phyloP scores from a whole-genome alignment of 352 stramenopile genomes.

The Phytophthora fragariaefolia region DNA sequence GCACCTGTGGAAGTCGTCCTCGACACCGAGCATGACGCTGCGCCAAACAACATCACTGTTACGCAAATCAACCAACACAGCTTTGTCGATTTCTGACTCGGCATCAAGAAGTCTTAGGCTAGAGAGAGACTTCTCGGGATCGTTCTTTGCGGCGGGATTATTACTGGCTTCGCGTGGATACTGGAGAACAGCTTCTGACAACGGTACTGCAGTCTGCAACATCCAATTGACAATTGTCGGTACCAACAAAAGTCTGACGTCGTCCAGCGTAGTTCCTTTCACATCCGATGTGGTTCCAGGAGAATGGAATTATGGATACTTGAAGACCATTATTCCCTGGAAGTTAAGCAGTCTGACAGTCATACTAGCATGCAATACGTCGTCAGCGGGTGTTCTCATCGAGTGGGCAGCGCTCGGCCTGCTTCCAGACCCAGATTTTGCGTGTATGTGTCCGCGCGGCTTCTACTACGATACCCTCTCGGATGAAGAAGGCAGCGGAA shows the following conservation, averaged over 20 bases:
- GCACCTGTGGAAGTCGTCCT: constrained; percentile 35
- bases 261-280: constrained; percentile 18
- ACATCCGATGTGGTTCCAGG: constrained; percentile 5
- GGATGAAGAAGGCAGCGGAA: constrained; percentile 12
- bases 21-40: constrained; percentile 23
- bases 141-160: constrained; percentile 48
- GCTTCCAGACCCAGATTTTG: constrained; percentile 59
- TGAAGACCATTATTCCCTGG: constrained; percentile 39
- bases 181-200: constrained; percentile 17
- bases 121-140: constrained; percentile 39
- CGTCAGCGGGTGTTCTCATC: constrained; percentile 28
- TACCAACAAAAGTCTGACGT: constrained; percentile 33
- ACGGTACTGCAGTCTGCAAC: constrained; percentile 22
- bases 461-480: constrained; percentile 52
- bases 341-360: constrained; percentile 47
- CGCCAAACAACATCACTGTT: constrained; percentile 47
- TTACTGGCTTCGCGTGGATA: constrained; percentile 54
- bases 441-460: constrained; percentile 62
- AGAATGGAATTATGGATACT: constrained; percentile 50
- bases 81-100: constrained; percentile 38
- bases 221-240: constrained; percentile 38
- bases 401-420: constrained; percentile 64
- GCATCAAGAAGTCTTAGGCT: constrained; percentile 28
- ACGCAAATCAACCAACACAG: constrained; percentile 40
- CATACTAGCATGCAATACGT: constrained; percentile 54